Conservation (phyloP, 352 stramenopile genomes). For the Phytophthora boehmeriae region DNA sequence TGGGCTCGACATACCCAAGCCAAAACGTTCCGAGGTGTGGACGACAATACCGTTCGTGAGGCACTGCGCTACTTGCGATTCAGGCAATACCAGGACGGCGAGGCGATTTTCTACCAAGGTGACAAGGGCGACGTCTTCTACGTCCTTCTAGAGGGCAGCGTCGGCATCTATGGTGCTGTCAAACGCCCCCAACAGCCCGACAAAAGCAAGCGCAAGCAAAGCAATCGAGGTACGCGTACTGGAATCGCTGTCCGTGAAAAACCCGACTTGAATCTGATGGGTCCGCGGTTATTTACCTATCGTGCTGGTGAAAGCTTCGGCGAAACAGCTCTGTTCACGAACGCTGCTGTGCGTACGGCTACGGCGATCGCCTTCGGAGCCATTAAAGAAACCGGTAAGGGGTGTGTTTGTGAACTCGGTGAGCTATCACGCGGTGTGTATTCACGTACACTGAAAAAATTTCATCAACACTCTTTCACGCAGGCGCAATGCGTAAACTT, state of each 20-base stretch:
- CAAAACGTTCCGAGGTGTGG: conserved; percentile 53
- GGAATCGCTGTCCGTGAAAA: conserved; percentile 13
- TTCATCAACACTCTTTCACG: conserved; percentile 55
- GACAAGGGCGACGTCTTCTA: conserved; percentile 64
- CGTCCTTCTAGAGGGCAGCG: conserved; percentile 51
- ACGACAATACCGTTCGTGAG: conserved; percentile 45
- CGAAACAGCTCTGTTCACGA: conserved; percentile 62
- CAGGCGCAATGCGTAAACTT: conserved; percentile 60
- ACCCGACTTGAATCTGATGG: conserved; percentile 31
- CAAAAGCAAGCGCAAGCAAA: conserved; percentile 27
- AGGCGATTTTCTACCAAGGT: conserved; percentile 61
- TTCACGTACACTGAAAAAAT: conserved; percentile 47
- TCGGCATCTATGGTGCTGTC: conserved; percentile 57
- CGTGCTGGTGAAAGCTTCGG: conserved; percentile 54
- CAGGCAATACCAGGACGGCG: conserved; percentile 47
- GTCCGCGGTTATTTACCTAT: conserved; percentile 56
- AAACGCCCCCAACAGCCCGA: conserved; percentile 30
- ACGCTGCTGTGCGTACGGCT: conserved; percentile 53
- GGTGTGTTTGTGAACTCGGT: conserved; percentile 46
- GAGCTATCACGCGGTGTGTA: conserved; percentile 60
- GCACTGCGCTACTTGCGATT: conserved; percentile 48
- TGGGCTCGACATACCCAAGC: conserved; percentile 48
- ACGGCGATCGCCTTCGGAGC: conserved; percentile 50
- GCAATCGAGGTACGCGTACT: conserved; percentile 1
- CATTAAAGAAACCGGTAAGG: conserved; percentile 1